These are phyloP conservation scores for Cubamyces sp. DNA, from an alignment of 768 basidiomycete genomes.

Conservation along the genomic window DNA sequence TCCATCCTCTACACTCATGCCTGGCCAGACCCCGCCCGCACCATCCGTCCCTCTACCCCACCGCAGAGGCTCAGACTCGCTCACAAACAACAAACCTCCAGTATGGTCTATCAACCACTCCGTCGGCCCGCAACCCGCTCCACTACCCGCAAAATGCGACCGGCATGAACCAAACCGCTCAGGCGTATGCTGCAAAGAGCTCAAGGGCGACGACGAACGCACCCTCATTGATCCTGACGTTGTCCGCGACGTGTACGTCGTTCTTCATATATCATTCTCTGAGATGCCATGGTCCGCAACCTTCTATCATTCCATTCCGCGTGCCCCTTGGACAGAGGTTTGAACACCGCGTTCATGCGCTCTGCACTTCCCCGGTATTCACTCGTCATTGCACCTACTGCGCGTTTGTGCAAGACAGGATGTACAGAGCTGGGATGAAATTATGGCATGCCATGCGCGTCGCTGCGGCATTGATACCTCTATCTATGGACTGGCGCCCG, in stretches of 20 bases:
- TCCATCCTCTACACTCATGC: slow-evolving; percentile 16
- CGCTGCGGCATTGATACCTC: slow-evolving; percentile 2
- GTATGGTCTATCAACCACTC: slow-evolving; percentile 67
- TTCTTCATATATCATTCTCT: slow-evolving; percentile 13
- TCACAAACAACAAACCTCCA: slow-evolving; percentile 46
- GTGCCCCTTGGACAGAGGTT: too few species aligned
- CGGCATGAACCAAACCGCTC: slow-evolving; percentile 51
- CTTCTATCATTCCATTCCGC: neutral
- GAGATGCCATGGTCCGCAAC: neutral
- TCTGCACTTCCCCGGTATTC: neutral
- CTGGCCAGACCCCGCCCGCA: slow-evolving; percentile 14
- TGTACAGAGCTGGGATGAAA: neutral
- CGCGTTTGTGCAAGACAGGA: neutral
- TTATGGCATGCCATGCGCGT: neutral
- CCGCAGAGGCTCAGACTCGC: slow-evolving; percentile 21
- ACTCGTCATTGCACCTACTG: neutral
- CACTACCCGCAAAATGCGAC: slow-evolving; percentile 62
- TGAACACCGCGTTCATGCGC: too few species aligned
- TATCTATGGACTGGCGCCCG: neutral
- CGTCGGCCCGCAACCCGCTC: slow-evolving; percentile 41
- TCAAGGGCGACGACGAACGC: slow-evolving; percentile 78
- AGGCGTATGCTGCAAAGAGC: slow-evolving; percentile 87
- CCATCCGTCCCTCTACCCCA: slow-evolving; percentile 28
- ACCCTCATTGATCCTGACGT: slow-evolving; percentile 86
- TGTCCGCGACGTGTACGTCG: slow-evolving; percentile 79